Conservation (phyloP, 371 early-diverging fungal genomes). For the Haplosporangium sp. region DNA sequence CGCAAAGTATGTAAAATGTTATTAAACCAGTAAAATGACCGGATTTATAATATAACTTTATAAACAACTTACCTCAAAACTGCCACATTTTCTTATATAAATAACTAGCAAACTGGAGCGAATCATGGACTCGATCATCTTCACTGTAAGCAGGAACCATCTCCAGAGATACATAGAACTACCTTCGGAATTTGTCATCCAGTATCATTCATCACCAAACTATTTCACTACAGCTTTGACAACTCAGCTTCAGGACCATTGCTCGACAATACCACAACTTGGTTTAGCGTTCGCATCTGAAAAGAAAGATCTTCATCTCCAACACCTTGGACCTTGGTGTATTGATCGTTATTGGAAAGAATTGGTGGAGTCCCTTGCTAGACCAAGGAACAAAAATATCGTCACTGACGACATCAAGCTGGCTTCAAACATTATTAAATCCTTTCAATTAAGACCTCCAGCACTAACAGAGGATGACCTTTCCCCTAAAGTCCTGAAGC, state of each 20-base stretch:
- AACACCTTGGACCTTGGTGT: slow-evolving; percentile 78
- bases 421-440: slow-evolving; percentile 43
- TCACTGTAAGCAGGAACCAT: slow-evolving; percentile 65
- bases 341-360: slow-evolving; percentile 66
- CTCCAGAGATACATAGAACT: slow-evolving; percentile 57
- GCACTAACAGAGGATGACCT: slow-evolving; percentile 38
- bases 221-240: slow-evolving; percentile 62
- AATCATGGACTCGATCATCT: slow-evolving; percentile 73
- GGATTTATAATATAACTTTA: background rate
- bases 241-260: slow-evolving; percentile 53
- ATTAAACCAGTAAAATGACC: too few species aligned
- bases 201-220: slow-evolving; percentile 58
- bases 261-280: slow-evolving; percentile 55
- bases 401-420: slow-evolving; percentile 17
- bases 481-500: slow-evolving; percentile 69
- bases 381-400: slow-evolving; percentile 11
- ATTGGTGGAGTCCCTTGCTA: slow-evolving; percentile 56
- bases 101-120: slow-evolving; percentile 74
- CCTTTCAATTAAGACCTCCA: slow-evolving; percentile 13
- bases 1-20: slow-evolving; percentile 50
- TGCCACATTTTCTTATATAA: background rate
- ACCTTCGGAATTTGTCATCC: slow-evolving; percentile 65
- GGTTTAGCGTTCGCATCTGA: slow-evolving; percentile 56
- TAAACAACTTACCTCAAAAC: background rate
- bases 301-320: slow-evolving; percentile 36